phyloP scores from a whole-genome alignment of 75 land plant genomes.

The Picea sitchensis region DNA sequence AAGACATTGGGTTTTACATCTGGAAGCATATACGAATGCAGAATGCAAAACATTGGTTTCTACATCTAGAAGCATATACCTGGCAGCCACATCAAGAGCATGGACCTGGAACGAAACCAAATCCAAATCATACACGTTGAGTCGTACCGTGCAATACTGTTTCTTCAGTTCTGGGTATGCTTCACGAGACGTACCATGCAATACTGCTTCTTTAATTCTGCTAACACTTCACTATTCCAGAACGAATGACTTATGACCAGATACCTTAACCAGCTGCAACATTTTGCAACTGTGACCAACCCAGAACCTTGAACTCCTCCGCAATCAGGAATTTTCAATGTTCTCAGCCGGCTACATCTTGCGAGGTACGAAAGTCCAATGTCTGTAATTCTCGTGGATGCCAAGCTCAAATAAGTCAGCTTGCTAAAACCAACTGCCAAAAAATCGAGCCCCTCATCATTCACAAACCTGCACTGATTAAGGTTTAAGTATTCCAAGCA shows the following conservation, averaged over 20 bases:
- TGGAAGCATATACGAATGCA: too few relatives aligned
- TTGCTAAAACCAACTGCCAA: conserved; percentile 15
- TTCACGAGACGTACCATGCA: conserved; percentile 16
- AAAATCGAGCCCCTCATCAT: conserved; percentile 36
- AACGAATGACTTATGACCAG: conserved; percentile 34
- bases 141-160: too few relatives aligned
- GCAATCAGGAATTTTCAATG: conserved; percentile 35
- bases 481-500: conserved; percentile 25
- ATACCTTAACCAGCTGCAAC: conserved; percentile 24
- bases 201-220: conserved; percentile 19
- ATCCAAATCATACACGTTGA: too few relatives aligned
- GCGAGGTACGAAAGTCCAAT: conserved; percentile 22
- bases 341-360: conserved; percentile 19
- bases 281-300: conserved; percentile 20
- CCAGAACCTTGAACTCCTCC: conserved; percentile 29
- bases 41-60: too few relatives aligned
- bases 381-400: conserved; percentile 38
- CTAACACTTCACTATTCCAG: conserved; percentile 13
- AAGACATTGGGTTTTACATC: too few relatives aligned
- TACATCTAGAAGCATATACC: too few relatives aligned
- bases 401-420: conserved; percentile 32
- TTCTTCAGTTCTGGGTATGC: too few relatives aligned
- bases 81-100: too few relatives aligned
- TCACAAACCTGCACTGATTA: conserved; percentile 37
- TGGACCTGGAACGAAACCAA: too few relatives aligned